Base-by-base conservation (phyloP, 1,139 yeast genomes). In the Magnusiomyces ingens region DNA sequence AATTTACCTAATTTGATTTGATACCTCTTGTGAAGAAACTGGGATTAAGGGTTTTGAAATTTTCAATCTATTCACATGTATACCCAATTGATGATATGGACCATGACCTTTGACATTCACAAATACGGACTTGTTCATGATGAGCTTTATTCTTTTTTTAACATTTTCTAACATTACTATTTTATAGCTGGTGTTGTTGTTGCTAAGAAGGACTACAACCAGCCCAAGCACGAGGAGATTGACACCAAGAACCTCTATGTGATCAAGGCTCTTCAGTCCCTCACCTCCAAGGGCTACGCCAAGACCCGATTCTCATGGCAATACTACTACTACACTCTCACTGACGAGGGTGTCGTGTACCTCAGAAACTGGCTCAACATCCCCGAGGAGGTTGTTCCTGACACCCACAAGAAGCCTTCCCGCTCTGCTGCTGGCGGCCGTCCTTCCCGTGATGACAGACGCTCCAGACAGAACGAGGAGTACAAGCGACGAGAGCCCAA, bases 231-330 rank as follows among this genome's bases (percentile, higher is more conserved):
- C 80, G 98, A 91, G 71, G 98, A 89, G 74, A 88, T 93, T 74
- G 95, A 86, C 80, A 86, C 96, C 83, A 91, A 81, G 81, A 90
- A 91, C 95, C 85, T 91, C 77, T 91, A 76, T 75, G 99, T 93
- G 76, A 90, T 93, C 84, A 93, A 93, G 87, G 98, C 99, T 74
- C 85, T 93, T 78, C 99, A 93, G 83, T 91, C 98, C 64, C 87
- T 93, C 78, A 90, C 96, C 75, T 93, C 99, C 67, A 90, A 85
- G 81, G 99, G 99, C 76, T 93, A 73, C 84, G 98, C 93, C 79
- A 90, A 91, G 88, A 93, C 99, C 71, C 98, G 91, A 80, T 93
- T 93, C 86, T 93, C 99, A 72, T 93, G 99, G 99, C 97, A 91
- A 86, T 89, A 89, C 85, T 94, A 93, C 82, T 94, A 93, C 96